phyloP scores from a whole-genome alignment of 768 basidiomycete species.

The Leccinum disarticulatum region DNA sequence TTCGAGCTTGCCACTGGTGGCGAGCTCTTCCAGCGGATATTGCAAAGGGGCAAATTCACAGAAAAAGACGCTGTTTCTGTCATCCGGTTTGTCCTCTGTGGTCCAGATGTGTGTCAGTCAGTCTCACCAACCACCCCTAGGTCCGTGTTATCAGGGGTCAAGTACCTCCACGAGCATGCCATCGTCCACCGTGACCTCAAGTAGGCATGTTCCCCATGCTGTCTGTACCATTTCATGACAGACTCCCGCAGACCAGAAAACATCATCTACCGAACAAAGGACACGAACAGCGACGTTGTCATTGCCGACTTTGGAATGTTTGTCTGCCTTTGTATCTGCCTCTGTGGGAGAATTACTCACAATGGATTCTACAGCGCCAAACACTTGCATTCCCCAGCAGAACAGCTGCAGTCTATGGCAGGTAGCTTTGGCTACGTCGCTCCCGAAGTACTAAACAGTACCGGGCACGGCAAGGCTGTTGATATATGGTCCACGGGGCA shows the following conservation, averaged over 20 bases:
- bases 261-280: slow-evolving; percentile 84
- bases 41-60: slow-evolving; percentile 86
- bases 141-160: slow-evolving; percentile 80
- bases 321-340: slow-evolving; percentile 24
- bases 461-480: slow-evolving; percentile 89
- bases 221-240: neutral
- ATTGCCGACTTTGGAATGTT: slow-evolving; percentile 98
- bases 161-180: slow-evolving; percentile 87
- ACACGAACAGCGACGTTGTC: slow-evolving; percentile 79
- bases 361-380: slow-evolving; percentile 59
- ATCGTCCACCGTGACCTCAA: slow-evolving; percentile 98
- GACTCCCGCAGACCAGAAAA: slow-evolving; percentile 76
- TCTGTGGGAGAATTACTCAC: neutral
- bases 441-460: slow-evolving; percentile 78
- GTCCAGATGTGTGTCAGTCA: neutral
- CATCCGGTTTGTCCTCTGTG: slow-evolving; percentile 50
- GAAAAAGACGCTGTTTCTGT: slow-evolving; percentile 87
- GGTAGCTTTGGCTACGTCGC: slow-evolving; percentile 91
- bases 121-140: slow-evolving; percentile 35
- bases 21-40: slow-evolving; percentile 89
- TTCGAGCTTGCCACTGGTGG: slow-evolving; percentile 95
- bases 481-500: slow-evolving; percentile 95
- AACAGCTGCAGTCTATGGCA: slow-evolving; percentile 69
- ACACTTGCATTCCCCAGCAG: slow-evolving; percentile 69
- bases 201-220: slow-evolving; percentile 38